These are phyloP conservation scores for Multifurca ochricompacta DNA, from an alignment of 768 basidiomycete species.

Conservation along the genomic window DNA sequence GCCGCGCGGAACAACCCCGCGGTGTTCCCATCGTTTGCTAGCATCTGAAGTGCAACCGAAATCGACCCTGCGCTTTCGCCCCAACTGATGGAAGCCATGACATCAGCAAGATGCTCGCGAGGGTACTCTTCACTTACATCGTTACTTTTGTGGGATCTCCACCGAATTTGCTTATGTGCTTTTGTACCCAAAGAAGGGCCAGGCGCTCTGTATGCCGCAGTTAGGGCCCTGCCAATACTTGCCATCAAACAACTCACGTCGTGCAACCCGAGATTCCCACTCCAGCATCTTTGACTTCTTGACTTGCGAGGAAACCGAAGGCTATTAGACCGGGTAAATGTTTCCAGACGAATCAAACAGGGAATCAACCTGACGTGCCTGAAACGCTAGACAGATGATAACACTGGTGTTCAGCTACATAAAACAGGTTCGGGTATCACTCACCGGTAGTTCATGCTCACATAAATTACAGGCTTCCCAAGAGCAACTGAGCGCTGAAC, in stretches of 20 bases:
- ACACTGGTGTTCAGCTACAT: background rate
- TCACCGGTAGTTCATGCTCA: slow-evolving; percentile 25
- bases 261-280: slow-evolving; percentile 56
- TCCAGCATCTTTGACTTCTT: slow-evolving; percentile 44
- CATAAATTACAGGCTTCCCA: slow-evolving; percentile 22
- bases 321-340: slow-evolving; percentile 21
- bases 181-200: slow-evolving; percentile 57
- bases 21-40: slow-evolving; percentile 31
- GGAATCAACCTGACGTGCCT: background rate
- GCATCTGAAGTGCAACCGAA: slow-evolving; percentile 36
- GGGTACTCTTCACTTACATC: slow-evolving; percentile 32
- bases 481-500: slow-evolving; percentile 23
- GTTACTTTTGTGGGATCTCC: slow-evolving; percentile 56
- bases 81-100: slow-evolving; percentile 29
- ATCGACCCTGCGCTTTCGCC: slow-evolving; percentile 50
- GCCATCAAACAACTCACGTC: slow-evolving; percentile 39
- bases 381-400: background rate
- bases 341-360: background rate
- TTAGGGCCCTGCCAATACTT: background rate
- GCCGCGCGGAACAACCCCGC: slow-evolving; percentile 35
- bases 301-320: slow-evolving; percentile 44
- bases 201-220: slow-evolving; percentile 36
- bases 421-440: background rate
- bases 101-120: background rate
- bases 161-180: slow-evolving; percentile 55